Percentiles rank a stretch among this genome's conserved stretches.
Evolutionary conservation across 768 basidiomycete genomes (phyloP).

Genomic region (Leccinum sublutescens): DNA sequence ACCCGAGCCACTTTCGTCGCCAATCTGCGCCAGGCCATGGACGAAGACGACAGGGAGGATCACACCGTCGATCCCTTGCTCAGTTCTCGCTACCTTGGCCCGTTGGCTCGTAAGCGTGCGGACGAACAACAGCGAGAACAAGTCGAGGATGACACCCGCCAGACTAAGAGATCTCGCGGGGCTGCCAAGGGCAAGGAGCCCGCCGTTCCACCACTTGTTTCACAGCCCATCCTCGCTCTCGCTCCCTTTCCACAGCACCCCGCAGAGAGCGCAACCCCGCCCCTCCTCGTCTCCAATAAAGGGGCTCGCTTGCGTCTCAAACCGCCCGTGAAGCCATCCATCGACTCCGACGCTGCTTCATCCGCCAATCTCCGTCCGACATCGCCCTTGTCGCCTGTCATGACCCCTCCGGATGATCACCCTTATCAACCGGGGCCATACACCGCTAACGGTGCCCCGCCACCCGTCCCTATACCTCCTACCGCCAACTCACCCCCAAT

Average conservation of each 20-base stretch:
- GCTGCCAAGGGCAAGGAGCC: constrained; percentile 41
- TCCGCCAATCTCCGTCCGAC: constrained; percentile 24
- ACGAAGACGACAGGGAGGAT: constrained; percentile 32
- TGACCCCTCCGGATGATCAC: constrained; percentile 36
- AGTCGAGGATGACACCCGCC: constrained; percentile 33
- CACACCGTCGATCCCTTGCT: constrained; percentile 45
- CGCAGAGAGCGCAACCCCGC: constrained; percentile 17
- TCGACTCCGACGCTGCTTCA: constrained; percentile 18
- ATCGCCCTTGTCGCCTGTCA: constrained; percentile 34
- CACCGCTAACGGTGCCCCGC: constrained; percentile 23
- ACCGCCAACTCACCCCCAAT: constrained; percentile 21
- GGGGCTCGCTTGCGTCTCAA: constrained; percentile 51
- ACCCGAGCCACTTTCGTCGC: no score
- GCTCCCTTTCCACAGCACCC: constrained; percentile 21
- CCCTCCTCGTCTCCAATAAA: constrained; percentile 44
- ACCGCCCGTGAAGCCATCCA: constrained; percentile 37
- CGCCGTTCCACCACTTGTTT: constrained; percentile 18
- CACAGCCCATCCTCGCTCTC: constrained; percentile 29
- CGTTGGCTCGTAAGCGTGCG: constrained; percentile 42
- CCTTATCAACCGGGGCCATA: constrained; percentile 25
- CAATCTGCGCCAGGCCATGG: no score
- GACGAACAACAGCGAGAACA: constrained; percentile 43
- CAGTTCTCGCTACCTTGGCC: constrained; percentile 45
- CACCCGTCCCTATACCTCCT: constrained; percentile 15
- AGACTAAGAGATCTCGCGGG: constrained; percentile 32